Evolutionary conservation across 1,139 yeast genomes (phyloP), one percentile per base, ranked within the genome.

Genomic region (Yarrowia galli): DNA sequence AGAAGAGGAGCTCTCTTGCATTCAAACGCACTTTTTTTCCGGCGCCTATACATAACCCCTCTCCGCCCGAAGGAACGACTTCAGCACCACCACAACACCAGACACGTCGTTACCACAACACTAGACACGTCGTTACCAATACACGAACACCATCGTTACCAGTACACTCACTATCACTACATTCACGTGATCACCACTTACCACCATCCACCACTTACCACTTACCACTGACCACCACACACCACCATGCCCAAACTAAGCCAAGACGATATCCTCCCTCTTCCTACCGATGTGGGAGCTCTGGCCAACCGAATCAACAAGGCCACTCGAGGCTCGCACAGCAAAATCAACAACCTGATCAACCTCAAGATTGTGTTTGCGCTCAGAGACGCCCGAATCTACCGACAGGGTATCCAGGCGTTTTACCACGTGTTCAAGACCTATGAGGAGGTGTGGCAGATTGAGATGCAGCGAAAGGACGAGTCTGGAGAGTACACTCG

Each of bases 331-430:
- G 77, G 81, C 38, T 82, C 83, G 61, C 97, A 91, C 79, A 87
- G 88, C 75, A 84, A 84, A 72, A 87, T 90, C 69, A 87, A 91
- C 77, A 88, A 89, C 72, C 80, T 86, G 75, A 87, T 91, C 78
- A 85, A 89, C 13, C 79, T 89, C 68, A 87, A 88, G 76, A 82
- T 91, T 73, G 91, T 92, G 12, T 79, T 90, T 67, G 97, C 96
- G 1, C 79, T 90, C 70, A 83, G 92, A 74, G 93, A 91, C 75
- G 85, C 88, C 60, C 87, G 85, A 72, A 86, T 90, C 56, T 91
- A 88, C 79, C 85, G 96, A 77, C 96, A 91, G 77, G 96, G 95
- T 20, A 81, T 91, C 69, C 92, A 89, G 75, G 83, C 89, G 68
- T 91, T 88, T 76, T 91, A 89, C 78, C 93, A 89, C 75, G 86